Evolutionary conservation across 1,284 basidiomycete species (phyloP).

Genomic region (Athelia psychrophila): DNA sequence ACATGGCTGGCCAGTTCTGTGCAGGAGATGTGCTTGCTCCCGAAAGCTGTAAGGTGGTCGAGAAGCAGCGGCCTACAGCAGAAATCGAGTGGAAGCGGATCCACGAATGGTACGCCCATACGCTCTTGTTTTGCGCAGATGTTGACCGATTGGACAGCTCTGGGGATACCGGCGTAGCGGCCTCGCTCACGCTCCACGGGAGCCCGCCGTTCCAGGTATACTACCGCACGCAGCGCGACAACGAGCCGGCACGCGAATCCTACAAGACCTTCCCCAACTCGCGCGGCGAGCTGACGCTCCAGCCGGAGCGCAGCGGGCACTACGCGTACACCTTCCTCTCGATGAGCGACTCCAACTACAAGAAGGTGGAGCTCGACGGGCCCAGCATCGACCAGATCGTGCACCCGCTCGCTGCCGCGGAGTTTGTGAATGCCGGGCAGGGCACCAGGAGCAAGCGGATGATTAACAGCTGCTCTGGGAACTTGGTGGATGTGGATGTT

Average conservation of each 20-base stretch:
- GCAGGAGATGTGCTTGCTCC: slow-evolving; percentile 81
- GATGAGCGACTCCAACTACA: slow-evolving; percentile 86
- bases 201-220: slow-evolving; percentile 87
- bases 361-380: slow-evolving; percentile 65
- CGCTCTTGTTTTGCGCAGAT: no score
- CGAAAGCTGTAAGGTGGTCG: slow-evolving; percentile 71
- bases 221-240: slow-evolving; percentile 75
- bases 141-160: slow-evolving; percentile 50
- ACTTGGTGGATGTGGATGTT: slow-evolving; percentile 71
- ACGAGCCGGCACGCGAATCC: slow-evolving; percentile 55
- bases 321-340: slow-evolving; percentile 85
- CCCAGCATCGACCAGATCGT: slow-evolving; percentile 82
- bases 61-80: slow-evolving; percentile 74
- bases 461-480: slow-evolving; percentile 75
- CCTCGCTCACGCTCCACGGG: slow-evolving; percentile 84
- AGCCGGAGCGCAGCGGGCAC: slow-evolving; percentile 86
- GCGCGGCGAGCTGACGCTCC: slow-evolving; percentile 82
- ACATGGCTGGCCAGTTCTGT: slow-evolving; percentile 49
- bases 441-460: slow-evolving; percentile 45
- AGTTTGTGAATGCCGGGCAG: slow-evolving; percentile 46
- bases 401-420: slow-evolving; percentile 82
- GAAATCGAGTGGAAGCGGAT: slow-evolving; percentile 89
- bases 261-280: slow-evolving; percentile 67
- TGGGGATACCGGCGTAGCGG: slow-evolving; percentile 90
- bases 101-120: slow-evolving; percentile 76